Evolutionary conservation across 1,284 basidiomycete genomes (phyloP), one percentile per base, ranked within the genome.

Genomic region (Cryptococcus sp.): DNA sequence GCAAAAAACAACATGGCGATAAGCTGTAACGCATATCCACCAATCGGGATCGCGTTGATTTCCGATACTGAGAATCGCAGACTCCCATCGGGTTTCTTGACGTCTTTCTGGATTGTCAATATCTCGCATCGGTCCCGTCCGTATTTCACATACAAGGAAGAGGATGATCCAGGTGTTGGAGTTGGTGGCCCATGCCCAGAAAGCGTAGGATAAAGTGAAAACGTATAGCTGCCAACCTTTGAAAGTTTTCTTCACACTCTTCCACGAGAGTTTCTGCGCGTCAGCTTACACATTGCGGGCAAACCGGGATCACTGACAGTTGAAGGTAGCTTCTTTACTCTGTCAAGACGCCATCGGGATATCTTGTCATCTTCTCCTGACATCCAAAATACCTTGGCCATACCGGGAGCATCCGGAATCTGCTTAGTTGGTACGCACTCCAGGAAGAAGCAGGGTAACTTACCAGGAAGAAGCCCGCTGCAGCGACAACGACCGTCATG

Each of bases 401-500:
- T 34, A 3, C 50, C 59, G 3, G 64, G 64, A 18, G 59, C 25
- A 31, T 62, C 57, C 13, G 63, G 62, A n/a, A 63, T 51, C 61
- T 60, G 48, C 4, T 4, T 28, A 41, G 47, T 11, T n/a, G 16
- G 16, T 16, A 14, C 4, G 36, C 7, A 19, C 16, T 39, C 16
- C 5, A 7, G 14, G 36, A 5, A 7, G 5, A 4, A 7, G 36
- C 7, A 5, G 16, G 4, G 14, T 5, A 9, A 50, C 60, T 21
- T 28, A 60, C 59, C 24, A 64, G 44, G 34, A 64, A 43, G 52
- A 59, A 64, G 14, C 64, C 64, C 11, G 49, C 44, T 3, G 47
- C 46, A 11, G 64, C 64, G 2, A 66, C 59, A 24, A 66, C 51
- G 36, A 61, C 56, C 2, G 64, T 66, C 56, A 66, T 66, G n/a